Evolutionary conservation across 148 eudicot genomes (phyloP).

Genomic region (Chenopodium quinoa): DNA sequence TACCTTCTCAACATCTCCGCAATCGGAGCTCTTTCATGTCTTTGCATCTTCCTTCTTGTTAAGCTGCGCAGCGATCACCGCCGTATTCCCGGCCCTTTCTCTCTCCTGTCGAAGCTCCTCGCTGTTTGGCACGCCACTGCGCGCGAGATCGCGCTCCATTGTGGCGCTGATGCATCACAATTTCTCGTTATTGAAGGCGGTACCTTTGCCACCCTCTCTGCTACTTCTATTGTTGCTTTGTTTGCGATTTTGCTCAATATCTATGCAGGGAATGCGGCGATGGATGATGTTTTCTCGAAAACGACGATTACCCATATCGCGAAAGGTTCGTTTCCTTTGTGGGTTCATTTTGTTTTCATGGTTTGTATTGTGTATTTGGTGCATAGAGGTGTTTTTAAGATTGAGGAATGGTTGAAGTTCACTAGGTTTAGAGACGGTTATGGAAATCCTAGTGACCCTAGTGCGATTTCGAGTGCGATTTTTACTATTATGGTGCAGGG

Average conservation of each 20-base stretch:
- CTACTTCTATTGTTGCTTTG: conserved; percentile 40
- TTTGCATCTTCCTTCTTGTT: conserved; percentile 65
- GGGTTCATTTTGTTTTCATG: conserved; percentile 68
- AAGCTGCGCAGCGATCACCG: conserved; percentile 95
- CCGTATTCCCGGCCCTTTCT: conserved; percentile 72
- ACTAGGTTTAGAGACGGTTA: conserved; percentile 81
- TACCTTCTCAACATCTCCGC: conserved; percentile 88
- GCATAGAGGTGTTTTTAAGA: conserved; percentile 54
- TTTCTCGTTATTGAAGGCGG: conserved; percentile 89
- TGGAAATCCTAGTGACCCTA: conserved; percentile 66
- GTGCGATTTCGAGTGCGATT: conserved; percentile 54
- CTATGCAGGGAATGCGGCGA: conserved; percentile 50
- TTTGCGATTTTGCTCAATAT: conserved; percentile 52
- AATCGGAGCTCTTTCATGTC: conserved; percentile 66
- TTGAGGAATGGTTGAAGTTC: conserved; percentile 56
- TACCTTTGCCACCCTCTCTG: conserved; percentile 49
- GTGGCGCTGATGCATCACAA: conserved; percentile 96
- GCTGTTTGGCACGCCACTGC: conserved; percentile 95
- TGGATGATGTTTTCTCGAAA: conserved; percentile 74
- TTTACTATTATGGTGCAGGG: conserved; percentile 85
- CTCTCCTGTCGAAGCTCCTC: conserved; percentile 72
- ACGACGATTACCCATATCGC: conserved; percentile 68
- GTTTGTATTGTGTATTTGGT: conserved; percentile 53
- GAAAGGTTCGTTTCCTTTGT: conserved; percentile 57
- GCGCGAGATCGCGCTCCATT: conserved; percentile 71